Percentiles rank a stretch among this genome's conserved stretches.
Evolutionary conservation across 78 protist species (phyloP).

Genomic region (Dictyostelium capitatum): DNA sequence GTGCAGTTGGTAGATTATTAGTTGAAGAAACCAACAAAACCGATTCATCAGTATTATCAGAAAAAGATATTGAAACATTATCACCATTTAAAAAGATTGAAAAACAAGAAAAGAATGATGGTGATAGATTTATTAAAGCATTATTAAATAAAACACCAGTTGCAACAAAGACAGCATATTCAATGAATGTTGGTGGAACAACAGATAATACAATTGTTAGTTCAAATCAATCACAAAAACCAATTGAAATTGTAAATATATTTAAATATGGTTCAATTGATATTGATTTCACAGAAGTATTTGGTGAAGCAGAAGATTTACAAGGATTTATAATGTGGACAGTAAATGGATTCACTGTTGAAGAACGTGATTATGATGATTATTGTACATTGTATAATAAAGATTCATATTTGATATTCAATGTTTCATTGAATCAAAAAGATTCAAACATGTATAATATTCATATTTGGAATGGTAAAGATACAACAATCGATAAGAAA

Average conservation of each 20-base stretch:
- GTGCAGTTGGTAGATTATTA: background rate
- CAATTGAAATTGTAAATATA: conserved; percentile 50
- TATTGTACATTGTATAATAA: conserved; percentile 31
- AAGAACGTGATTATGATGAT: conserved; percentile 70
- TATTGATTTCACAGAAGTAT: conserved; percentile 44
- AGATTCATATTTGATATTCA: conserved; percentile 55
- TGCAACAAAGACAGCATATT: background rate
- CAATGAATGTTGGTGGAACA: background rate
- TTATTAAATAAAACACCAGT: conserved; percentile 30
- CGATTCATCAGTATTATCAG: background rate
- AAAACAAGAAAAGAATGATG: conserved; percentile 31
- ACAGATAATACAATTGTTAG: background rate
- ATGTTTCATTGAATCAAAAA: conserved; percentile 19
- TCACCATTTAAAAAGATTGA: conserved; percentile 19
- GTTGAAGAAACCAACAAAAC: background rate
- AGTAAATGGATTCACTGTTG: conserved; percentile 47
- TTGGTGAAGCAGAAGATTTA: conserved; percentile 63
- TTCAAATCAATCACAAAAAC: conserved; percentile 18
- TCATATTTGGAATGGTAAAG: conserved; percentile 62
- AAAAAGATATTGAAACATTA: conserved; percentile 8
- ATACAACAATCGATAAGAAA: conserved; percentile 32
- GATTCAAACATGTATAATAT: conserved; percentile 25
- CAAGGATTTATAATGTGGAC: conserved; percentile 57
- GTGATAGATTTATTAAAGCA: conserved; percentile 57
- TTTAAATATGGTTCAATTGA: conserved; percentile 68